Evolutionary conservation across 805 yeast species (phyloP).

Genomic region (Kluyveromyces aestuarii): DNA sequence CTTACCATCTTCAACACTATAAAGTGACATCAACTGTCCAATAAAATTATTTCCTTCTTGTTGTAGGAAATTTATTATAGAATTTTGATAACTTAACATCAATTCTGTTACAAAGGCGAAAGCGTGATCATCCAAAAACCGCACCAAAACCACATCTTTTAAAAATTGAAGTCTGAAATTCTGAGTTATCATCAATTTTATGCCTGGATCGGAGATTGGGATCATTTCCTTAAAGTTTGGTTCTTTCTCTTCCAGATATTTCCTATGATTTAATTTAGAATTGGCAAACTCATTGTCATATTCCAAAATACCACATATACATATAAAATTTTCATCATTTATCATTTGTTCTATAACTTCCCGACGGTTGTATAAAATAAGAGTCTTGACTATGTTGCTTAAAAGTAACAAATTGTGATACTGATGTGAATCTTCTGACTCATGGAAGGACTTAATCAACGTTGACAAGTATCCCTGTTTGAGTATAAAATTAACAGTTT

Average conservation of each 20-base stretch:
- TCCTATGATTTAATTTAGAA: conserved; percentile 71
- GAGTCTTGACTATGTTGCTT: conserved; percentile 64
- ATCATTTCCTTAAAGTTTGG: conserved; percentile 57
- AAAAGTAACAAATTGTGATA: conserved; percentile 53
- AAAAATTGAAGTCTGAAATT: conserved; percentile 74
- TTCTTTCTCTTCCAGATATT: conserved; percentile 44
- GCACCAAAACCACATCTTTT: conserved; percentile 77
- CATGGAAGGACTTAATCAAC: conserved; percentile 43
- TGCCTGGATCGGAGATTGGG: conserved; percentile 44
- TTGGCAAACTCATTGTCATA: conserved; percentile 83
- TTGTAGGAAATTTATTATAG: conserved; percentile 27
- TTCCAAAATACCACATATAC: conserved; percentile 74
- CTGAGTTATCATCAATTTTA: conserved; percentile 51
- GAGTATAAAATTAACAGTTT: conserved; percentile 47
- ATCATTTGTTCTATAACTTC: conserved; percentile 49
- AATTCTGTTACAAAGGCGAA: conserved; percentile 49
- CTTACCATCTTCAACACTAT: conserved; percentile 22
- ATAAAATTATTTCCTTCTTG: conserved; percentile 35
- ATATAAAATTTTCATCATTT: conserved; percentile 42
- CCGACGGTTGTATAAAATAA: conserved; percentile 64
- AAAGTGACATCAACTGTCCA: conserved; percentile 49
- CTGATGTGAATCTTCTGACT: conserved; percentile 45
- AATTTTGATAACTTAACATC: conserved; percentile 24
- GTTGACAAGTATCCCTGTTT: conserved; percentile 43
- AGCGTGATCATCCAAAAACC: conserved; percentile 74